These are phyloP conservation scores for Helminthosporium solani DNA, from an alignment of 2,329 filamentous ascomycete species.

Conservation along the genomic window DNA sequence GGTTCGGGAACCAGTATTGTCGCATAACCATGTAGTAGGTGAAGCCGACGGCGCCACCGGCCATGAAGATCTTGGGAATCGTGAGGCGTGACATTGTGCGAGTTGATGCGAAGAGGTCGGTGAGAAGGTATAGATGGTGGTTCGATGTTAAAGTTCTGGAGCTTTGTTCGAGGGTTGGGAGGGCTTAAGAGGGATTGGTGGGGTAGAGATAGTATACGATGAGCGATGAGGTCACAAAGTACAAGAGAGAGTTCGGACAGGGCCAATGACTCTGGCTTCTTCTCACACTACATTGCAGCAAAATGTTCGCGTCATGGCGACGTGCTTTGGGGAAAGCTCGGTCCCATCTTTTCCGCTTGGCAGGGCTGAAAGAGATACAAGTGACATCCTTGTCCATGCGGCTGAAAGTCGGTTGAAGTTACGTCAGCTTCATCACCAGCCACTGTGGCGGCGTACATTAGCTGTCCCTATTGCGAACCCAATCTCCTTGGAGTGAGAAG, in stretches of 20 bases:
- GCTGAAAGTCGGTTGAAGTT: conserved; percentile 19
- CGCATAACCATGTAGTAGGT: conserved; percentile 41
- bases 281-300: conserved; percentile 17
- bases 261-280: neutral
- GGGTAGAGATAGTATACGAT: neutral
- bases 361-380: conserved; percentile 6
- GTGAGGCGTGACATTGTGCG: conserved; percentile 32
- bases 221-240: neutral
- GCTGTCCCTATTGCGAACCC: conserved; percentile 17
- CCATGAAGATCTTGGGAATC: conserved; percentile 41
- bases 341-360: conserved; percentile 7
- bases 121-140: conserved; percentile 1
- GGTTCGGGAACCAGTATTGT: conserved; percentile 42
- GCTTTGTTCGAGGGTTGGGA: neutral
- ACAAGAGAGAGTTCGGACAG: neutral
- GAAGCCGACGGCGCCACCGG: conserved; percentile 38
- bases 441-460: conserved; percentile 11
- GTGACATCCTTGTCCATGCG: conserved; percentile 11
- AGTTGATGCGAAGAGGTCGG: neutral
- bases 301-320: conserved; percentile 35
- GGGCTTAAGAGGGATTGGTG: neutral
- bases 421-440: conserved; percentile 11
- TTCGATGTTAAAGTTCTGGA: neutral
- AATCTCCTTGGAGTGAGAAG: conserved; percentile 24
- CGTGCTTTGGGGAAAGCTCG: conserved; percentile 22